Base-by-base conservation (phyloP, 2,329 filamentous ascomycete species). In the Aureobasidium sp. region DNA sequence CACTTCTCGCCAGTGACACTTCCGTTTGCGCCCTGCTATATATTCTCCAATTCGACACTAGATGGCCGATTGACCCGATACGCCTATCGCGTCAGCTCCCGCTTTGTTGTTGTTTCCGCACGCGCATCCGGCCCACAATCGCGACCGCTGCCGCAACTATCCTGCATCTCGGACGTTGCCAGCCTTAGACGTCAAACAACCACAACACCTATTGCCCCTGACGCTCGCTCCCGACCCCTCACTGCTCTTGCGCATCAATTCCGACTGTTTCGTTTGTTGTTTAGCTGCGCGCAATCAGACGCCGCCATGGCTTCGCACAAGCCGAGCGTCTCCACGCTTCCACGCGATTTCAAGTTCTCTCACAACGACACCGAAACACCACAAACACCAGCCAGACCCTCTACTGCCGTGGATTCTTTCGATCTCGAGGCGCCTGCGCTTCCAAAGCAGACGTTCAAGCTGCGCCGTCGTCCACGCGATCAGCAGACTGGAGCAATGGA, bases 261-360 rank as follows among this genome's bases (percentile, higher is more conserved):
- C 44, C 55, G 55, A 47, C 42, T 59, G 42, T 48, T 48, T 48
- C 42, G 55, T 59, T 59, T 59, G 55, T 46, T 59, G 41, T 59
- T 48, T 36, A 9, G 23, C 44, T 23, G 46, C 44, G 57, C 57
- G 55, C 55, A 58, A 37, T 20, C 23, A 58, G 55, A 58, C 41
- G 57, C 29, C 29, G 29, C 37, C 57, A 60, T 51, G 57, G 57
- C 57, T 51, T 50, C 46, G 46, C 44, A 50, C 44, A 60, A 41
- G 46, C 44, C 57, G 12, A 60, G 36, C 36, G 46, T 20, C 32
- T 80, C 78, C 65, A 79, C 78, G 29, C 74, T 82, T 41, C 80
- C 80, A 29, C 73, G 77, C 61, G 79, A 76, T 71, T 78, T 79
- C 72, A 77, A 75, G 67, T 80, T 80, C 67, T 76, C 79, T 69